Conservation (phyloP, 106 monocot genomes). For the Chionographis japonica region DNA sequence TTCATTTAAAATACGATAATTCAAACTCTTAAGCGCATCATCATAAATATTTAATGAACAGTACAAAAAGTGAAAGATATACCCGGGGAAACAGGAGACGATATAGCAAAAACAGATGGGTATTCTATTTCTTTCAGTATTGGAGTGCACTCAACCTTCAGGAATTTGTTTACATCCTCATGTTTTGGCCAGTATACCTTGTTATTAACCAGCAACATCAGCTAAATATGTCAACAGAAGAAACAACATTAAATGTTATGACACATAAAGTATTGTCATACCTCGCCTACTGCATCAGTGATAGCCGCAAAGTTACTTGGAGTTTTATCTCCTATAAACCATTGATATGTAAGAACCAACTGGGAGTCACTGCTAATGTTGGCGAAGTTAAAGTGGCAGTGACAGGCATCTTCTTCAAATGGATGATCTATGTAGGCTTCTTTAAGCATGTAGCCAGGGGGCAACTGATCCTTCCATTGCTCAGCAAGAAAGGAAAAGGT, state of each 20-base stretch:
- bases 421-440: constrained; percentile 77
- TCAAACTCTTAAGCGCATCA: not conserved
- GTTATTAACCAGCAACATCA: constrained; percentile 4
- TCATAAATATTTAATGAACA: not conserved
- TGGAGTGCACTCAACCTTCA: constrained; percentile 92
- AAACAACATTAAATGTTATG: not conserved
- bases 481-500: constrained; percentile 81
- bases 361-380: constrained; percentile 44
- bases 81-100: constrained; percentile 82
- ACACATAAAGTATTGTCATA: constrained; percentile 16
- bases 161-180: constrained; percentile 66
- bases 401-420: constrained; percentile 91
- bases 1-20: not conserved
- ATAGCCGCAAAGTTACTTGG: constrained; percentile 64
- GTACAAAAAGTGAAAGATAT: constrained; percentile 6
- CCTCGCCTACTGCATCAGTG: constrained; percentile 61
- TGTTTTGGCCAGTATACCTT: constrained; percentile 93
- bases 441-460: constrained; percentile 65
- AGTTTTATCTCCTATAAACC: constrained; percentile 75
- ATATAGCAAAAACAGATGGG: constrained; percentile 74
- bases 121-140: constrained; percentile 49
- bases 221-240: not conserved
- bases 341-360: constrained; percentile 74
- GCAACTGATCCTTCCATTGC: constrained; percentile 76
- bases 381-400: constrained; percentile 71